phyloP scores from a whole-genome alignment of 2,329 filamentous ascomycete species.

The Cladophialophora yegresii region DNA sequence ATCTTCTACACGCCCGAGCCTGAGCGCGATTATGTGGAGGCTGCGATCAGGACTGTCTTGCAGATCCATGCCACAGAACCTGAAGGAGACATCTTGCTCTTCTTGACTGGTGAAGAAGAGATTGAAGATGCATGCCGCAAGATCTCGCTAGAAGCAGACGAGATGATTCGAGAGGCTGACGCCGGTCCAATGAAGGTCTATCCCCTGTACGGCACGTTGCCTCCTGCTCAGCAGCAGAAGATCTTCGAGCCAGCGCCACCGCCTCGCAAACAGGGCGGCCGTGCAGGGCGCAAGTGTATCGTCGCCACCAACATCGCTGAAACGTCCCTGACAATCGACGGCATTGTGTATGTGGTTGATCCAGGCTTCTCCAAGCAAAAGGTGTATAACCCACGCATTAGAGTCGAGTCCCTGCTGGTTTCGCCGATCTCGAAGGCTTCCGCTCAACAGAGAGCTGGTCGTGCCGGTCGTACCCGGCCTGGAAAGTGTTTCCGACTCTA shows the following conservation, averaged over 20 bases:
- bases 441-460: constrained; percentile 94
- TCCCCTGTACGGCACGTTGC: constrained; percentile 89
- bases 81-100: constrained; percentile 90
- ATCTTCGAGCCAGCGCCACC: constrained; percentile 90
- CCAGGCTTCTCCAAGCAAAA: constrained; percentile 99
- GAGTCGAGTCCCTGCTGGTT: constrained; percentile 95
- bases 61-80: constrained; percentile 93
- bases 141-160: constrained; percentile 85
- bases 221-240: constrained; percentile 87
- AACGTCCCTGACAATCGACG: constrained; percentile 95
- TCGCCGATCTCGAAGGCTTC: constrained; percentile 98
- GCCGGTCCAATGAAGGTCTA: constrained; percentile 88
- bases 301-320: constrained; percentile 98
- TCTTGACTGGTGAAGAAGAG: constrained; percentile 96
- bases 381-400: constrained; percentile 95
- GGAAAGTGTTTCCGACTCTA: constrained; percentile 98
- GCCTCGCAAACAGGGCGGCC: constrained; percentile 71
- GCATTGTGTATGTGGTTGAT: constrained; percentile 99
- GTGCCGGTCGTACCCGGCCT: constrained; percentile 96
- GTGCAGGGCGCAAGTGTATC: constrained; percentile 89
- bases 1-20: constrained; percentile 98
- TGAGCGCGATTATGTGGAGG: constrained; percentile 95
- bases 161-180: constrained; percentile 87
- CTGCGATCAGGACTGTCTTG: constrained; percentile 87
- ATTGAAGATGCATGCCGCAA: constrained; percentile 96